Evolutionary conservation across 2,329 filamentous ascomycete genomes (phyloP).

Genomic region (Paracorniculantispora psalliotae): DNA sequence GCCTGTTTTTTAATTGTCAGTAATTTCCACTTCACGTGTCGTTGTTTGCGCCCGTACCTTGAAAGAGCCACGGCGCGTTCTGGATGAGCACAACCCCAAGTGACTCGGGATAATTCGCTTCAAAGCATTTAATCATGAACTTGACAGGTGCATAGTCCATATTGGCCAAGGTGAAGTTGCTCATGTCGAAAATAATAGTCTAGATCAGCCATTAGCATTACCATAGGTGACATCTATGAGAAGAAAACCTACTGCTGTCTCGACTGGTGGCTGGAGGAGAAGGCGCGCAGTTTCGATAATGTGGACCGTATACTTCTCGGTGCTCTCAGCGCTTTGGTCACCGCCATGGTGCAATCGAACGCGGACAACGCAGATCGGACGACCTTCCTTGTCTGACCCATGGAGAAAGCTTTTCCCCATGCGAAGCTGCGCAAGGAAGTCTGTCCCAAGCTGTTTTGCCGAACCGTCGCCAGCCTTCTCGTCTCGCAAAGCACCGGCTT

Average conservation of each 20-base stretch:
- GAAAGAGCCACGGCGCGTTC: constrained; percentile 96
- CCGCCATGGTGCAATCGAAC: constrained; percentile 76
- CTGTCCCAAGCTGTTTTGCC: constrained; percentile 62
- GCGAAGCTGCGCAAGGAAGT: constrained; percentile 78
- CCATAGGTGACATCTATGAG: background rate
- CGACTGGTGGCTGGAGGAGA: constrained; percentile 71
- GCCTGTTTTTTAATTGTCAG: constrained; percentile 43
- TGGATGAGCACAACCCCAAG: constrained; percentile 88
- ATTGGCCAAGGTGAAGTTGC: constrained; percentile 85
- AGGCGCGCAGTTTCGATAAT: constrained; percentile 91
- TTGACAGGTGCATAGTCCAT: constrained; percentile 98
- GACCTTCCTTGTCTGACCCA: constrained; percentile 74
- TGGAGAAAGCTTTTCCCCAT: constrained; percentile 93
- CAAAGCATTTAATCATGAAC: constrained; percentile 99
- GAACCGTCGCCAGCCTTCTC: constrained; percentile 52
- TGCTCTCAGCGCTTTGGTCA: constrained; percentile 73
- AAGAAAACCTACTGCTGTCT: constrained; percentile 74
- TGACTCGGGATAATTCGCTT: constrained; percentile 95
- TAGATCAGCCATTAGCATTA: constrained; percentile 33
- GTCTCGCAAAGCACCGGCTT: constrained; percentile 58
- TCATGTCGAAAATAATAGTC: constrained; percentile 96
- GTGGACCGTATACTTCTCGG: constrained; percentile 90
- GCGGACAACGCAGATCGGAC: constrained; percentile 82
- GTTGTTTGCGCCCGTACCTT: constrained; percentile 50
- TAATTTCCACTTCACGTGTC: background rate